Evolutionary conservation across 257 asterid genomes (phyloP), one percentile per base, ranked within the genome.

Genomic region (Asclepias syriaca): DNA sequence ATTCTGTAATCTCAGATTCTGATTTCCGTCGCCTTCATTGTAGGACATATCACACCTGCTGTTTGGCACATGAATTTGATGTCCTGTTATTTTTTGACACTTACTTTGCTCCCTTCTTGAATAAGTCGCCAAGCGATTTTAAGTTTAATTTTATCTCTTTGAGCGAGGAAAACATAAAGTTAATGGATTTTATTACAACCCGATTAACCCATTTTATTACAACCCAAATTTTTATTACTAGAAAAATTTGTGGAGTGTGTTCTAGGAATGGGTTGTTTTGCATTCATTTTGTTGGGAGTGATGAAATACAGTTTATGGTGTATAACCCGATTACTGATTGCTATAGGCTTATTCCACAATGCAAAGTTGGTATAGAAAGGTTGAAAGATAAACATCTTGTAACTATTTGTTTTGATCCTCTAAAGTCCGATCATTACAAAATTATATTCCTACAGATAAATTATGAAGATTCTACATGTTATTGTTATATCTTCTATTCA

Each of bases 231-330:
- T 24, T 24, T 9, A 11, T 6, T 54, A 19, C 4, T 8, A 57
- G 68, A 7, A 1, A 15, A 9, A 21, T 45, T 4, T 5, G 24
- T 46, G 19, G 58, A 2, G 45, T 73, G 0, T 68, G 68, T 49
- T 69, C 73, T 9, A 74, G 76, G 48, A 70, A 74, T 70, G 79
- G 82, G 6, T 53, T 79, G 40, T 37, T 74, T 11, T 61, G 68
- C 53, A 65, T 79, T 34, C 32, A 32, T 10, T 43, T 72, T 8
- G 11, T 6, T 1, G 22, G 5, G 11, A 7, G 24, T 18, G 43
- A 39, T 55, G 21, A 43, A 13, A 22, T 11, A 8, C 46, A 70
- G 2, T 65, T 51, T 4, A 43, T 70, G 57, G 74, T 79, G n/a
- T 75, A 59, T 72, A 79, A 75, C 29, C 80, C 83, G 2, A 39